Conservation (phyloP, 345 rosid species). For the Melaleuca alternifolia region DNA sequence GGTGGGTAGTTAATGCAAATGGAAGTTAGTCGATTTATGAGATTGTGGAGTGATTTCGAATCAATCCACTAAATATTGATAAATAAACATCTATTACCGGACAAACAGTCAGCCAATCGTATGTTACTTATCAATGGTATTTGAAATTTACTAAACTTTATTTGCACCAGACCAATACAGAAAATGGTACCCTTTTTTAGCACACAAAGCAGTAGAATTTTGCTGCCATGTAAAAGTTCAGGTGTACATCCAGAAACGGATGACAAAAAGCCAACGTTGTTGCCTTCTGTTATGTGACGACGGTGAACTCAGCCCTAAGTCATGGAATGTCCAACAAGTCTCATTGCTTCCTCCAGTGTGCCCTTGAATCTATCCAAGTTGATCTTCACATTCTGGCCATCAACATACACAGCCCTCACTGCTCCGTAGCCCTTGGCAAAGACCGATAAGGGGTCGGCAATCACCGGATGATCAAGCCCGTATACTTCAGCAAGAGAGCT, state of each 20-base stretch:
- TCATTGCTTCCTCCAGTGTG: constrained; percentile 18
- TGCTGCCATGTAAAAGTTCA: background rate
- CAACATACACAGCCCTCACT: constrained; percentile 17
- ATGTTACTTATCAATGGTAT: background rate
- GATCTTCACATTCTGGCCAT: constrained; percentile 21
- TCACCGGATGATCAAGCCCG: constrained; percentile 20
- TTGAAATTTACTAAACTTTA: background rate
- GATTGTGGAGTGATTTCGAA: background rate
- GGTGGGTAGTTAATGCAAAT: background rate
- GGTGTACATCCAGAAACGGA: background rate
- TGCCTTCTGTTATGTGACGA: background rate
- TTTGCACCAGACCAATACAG: background rate
- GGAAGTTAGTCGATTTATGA: background rate
- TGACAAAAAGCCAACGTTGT: background rate
- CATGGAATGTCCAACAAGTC: background rate
- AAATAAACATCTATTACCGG: background rate
- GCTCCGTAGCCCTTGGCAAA: constrained; percentile 10
- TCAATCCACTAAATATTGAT: background rate
- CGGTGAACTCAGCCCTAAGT: background rate
- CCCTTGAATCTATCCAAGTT: constrained; percentile 15
- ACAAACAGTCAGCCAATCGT: background rate
- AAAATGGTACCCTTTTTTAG: background rate
- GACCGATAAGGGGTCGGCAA: constrained; percentile 11
- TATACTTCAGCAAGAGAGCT: constrained; percentile 19
- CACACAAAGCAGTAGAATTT: background rate